Evolutionary conservation across 1,284 basidiomycete species (phyloP).

Genomic region (Bondarzewia mesenterica): DNA sequence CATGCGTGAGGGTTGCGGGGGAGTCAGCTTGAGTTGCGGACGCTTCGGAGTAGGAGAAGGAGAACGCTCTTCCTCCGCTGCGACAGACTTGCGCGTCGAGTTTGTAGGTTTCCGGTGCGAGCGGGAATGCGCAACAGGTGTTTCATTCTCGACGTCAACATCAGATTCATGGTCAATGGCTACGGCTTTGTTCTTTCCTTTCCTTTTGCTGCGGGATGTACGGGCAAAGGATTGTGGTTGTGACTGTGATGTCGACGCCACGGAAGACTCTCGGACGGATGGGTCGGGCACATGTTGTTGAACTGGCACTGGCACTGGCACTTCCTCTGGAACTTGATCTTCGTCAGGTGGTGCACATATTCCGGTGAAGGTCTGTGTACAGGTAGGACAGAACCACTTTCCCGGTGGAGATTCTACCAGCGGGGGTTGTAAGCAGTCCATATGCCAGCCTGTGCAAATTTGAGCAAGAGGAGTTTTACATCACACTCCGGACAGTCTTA

Average conservation of each 20-base stretch:
- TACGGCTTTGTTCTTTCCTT: conserved; percentile 8
- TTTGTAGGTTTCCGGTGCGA: conserved; percentile 11
- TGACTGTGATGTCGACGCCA: conserved; percentile 43
- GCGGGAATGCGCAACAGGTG: conserved; percentile 9
- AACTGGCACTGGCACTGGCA: conserved; percentile 12
- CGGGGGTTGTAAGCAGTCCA: conserved; percentile 77
- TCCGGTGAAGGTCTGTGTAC: conserved; percentile 27
- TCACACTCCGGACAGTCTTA: conserved; percentile 33
- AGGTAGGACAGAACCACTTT: conserved; percentile 67
- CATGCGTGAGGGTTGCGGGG: conserved; percentile 19
- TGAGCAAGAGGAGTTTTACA: background rate
- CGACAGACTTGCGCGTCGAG: conserved; percentile 23
- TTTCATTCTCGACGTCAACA: conserved; percentile 7
- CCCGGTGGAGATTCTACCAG: conserved; percentile 67
- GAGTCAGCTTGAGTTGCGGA: conserved; percentile 13
- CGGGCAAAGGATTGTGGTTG: conserved; percentile 4
- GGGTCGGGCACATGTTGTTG: conserved; percentile 4
- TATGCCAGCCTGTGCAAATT: conserved; percentile 70
- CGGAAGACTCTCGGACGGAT: conserved; percentile 28
- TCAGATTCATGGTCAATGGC: conserved; percentile 9
- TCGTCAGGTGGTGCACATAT: conserved; percentile 9
- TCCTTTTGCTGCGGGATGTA: conserved; percentile 9
- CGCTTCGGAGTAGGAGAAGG: conserved; percentile 24
- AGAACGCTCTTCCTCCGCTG: conserved; percentile 19
- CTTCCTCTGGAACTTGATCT: background rate